Percentiles rank a stretch among this genome's conserved stretches.
These are phyloP conservation scores for Sonneratia caseolaris DNA, from an alignment of 345 rosid genomes.

Conservation along the genomic window DNA sequence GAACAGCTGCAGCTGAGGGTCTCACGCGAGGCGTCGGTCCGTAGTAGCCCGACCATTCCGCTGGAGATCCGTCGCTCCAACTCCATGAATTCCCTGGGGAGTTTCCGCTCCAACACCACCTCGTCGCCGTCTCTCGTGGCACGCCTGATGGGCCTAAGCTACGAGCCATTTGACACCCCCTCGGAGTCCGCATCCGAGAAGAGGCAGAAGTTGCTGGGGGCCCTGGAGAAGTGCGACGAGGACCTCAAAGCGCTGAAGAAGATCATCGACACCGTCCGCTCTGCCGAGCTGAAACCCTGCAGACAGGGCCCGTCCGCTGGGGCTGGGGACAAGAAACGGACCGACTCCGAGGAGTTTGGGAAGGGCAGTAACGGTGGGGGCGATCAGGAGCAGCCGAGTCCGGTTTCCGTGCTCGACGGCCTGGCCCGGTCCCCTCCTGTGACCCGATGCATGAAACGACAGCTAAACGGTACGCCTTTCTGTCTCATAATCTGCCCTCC, in stretches of 20 bases:
- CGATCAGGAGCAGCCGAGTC: conserved; percentile 21
- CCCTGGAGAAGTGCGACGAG: conserved; percentile 70
- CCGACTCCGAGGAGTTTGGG: neutral
- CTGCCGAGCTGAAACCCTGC: conserved; percentile 2
- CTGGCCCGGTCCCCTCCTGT: conserved; percentile 9
- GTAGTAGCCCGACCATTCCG: conserved; percentile 32
- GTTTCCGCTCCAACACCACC: neutral
- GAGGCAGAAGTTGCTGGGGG: conserved; percentile 53
- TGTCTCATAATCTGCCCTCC: neutral
- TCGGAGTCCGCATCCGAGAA: conserved; percentile 29
- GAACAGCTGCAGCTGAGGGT: conserved; percentile 10
- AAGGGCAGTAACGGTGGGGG: conserved; percentile 2
- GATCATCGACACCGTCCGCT: conserved; percentile 53
- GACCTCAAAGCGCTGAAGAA: conserved; percentile 61
- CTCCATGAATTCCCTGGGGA: neutral
- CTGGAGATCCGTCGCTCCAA: conserved; percentile 30
- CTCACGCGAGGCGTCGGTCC: conserved; percentile 10
- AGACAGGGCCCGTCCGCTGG: neutral
- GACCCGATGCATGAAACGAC: conserved; percentile 9
- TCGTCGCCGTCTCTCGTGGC: conserved; percentile 22
- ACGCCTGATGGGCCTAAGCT: conserved; percentile 28
- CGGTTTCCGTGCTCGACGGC: conserved; percentile 21
- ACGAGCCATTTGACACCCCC: conserved; percentile 7
- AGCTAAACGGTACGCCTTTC: conserved; percentile 8
- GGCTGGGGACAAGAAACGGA: neutral